These are phyloP conservation scores for Nannochloropsis gaditana DNA, from an alignment of 108 stramenopile genomes.

Conservation along the genomic window DNA sequence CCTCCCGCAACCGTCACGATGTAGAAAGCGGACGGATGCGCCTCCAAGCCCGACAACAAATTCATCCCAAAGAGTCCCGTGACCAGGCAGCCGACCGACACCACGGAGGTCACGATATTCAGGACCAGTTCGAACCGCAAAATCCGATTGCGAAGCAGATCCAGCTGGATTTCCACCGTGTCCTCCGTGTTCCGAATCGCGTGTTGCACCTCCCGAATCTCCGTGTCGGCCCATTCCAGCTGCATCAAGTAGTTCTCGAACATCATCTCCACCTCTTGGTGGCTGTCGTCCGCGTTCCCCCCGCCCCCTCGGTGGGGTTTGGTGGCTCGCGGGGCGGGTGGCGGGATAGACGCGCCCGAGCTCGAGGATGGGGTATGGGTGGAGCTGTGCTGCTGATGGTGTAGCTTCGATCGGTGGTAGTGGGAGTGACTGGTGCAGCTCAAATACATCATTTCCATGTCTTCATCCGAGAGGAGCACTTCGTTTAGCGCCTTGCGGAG, in stretches of 20 bases:
- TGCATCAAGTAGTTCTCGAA: conserved; percentile 55
- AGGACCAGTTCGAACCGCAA: conserved; percentile 49
- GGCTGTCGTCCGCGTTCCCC: conserved; percentile 26
- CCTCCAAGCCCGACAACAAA: conserved; percentile 40
- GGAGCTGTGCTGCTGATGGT: not conserved
- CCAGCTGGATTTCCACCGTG: conserved; percentile 53
- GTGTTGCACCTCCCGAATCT: conserved; percentile 41
- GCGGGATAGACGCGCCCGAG: not conserved
- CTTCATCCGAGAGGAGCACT: conserved; percentile 46
- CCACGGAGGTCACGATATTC: conserved; percentile 44
- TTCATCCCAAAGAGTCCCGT: conserved; percentile 54
- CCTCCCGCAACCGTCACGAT: conserved; percentile 25
- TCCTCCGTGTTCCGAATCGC: conserved; percentile 52
- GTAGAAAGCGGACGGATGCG: conserved; percentile 27
- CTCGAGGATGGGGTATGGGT: not conserved
- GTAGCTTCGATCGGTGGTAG: not conserved
- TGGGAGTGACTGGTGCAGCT: not conserved
- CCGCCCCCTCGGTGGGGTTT: not conserved
- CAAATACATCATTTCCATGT: conserved; percentile 54
- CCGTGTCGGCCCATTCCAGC: conserved; percentile 35
- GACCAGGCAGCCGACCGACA: conserved; percentile 45
- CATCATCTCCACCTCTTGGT: conserved; percentile 48
- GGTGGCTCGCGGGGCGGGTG: not conserved
- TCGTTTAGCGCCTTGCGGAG: conserved; percentile 50
- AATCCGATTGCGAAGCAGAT: conserved; percentile 50